Evolutionary conservation across 164 flowering plant genomes (phyloP), one percentile per base, ranked within the genome.

Genomic region (Magnolia officinalis): DNA sequence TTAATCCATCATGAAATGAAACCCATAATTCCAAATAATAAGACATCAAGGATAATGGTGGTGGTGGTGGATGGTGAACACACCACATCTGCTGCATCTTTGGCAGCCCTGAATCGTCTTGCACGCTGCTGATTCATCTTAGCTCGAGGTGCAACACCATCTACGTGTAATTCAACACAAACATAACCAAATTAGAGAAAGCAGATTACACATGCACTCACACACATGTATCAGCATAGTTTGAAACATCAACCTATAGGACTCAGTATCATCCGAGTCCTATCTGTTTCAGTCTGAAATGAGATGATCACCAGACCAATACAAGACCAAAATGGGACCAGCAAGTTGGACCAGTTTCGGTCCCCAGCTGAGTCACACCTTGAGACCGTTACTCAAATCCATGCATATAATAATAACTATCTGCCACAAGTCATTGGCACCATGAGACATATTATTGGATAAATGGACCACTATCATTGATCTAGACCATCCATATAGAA

Each of bases 61-160:
- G 16, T 11, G 18, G 18, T 11, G 18, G 61, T 55, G 18, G 61
- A 3, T 8, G 19, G 8, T 51, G 18, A 67, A 59, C 78, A 68
- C 73, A 75, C 78, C 1, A 67, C 73, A 31, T 55, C 67, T 20
- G 64, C 78, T 11, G 86, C 86, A 45, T 87, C 88, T 71, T 86
- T 88, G 10, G 91, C 87, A 65, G 88, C 74, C 55, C 81, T 73
- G 70, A 88, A 88, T 21, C 89, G 81, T 70, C 90, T 81, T 1
- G 89, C 58, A 7, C 90, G 81, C 65, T 86, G 90, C 59, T 88
- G 87, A 73, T 88, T 88, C 89, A 88, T 88, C 75, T 88, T 88
- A 2, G 89, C 88, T 19, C 89, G 78, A 0, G 90, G 88, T 0
- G 89, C 88, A 45, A 86, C 89, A 31, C 89, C 90, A 70, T 88